Evolutionary conservation across 2,329 filamentous ascomycete genomes (phyloP).

Genomic region (Tolypocladium tropicale): DNA sequence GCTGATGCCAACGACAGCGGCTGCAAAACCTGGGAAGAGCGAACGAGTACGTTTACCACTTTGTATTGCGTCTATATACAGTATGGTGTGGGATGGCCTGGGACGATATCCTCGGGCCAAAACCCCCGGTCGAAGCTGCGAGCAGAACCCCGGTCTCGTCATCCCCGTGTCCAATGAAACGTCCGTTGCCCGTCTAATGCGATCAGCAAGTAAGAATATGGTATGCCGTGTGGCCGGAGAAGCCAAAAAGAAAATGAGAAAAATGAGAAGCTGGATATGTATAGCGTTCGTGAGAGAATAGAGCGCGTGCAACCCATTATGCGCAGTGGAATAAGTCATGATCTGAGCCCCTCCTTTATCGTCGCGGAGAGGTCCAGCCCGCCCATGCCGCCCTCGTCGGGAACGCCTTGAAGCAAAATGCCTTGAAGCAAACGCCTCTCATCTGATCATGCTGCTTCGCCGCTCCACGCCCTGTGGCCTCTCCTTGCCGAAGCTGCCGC

Average conservation of each 20-base stretch:
- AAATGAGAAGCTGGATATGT: background rate
- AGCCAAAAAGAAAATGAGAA: background rate
- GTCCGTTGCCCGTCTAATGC: background rate
- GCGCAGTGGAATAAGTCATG: background rate
- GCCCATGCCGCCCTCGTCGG: background rate
- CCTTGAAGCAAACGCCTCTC: conserved; percentile 3
- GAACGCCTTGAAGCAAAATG: no score
- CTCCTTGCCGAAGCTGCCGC: conserved; percentile 25
- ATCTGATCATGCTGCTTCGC: conserved; percentile 29
- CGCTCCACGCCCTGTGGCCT: conserved; percentile 26
- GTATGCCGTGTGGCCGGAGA: background rate
- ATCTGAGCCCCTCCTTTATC: background rate
- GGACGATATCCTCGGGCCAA: background rate
- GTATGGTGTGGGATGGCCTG: background rate
- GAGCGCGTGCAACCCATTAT: background rate
- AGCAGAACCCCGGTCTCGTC: background rate
- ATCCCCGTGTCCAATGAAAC: background rate
- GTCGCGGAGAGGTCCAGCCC: background rate
- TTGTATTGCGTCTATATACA: background rate
- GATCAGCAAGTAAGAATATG: background rate
- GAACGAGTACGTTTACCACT: background rate
- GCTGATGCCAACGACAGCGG: background rate
- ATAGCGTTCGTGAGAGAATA: background rate
- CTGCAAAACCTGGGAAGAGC: background rate
- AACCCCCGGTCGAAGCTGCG: background rate